Evolutionary conservation across 352 stramenopile species (phyloP).

Genomic region (Phytophthora foliorum): DNA sequence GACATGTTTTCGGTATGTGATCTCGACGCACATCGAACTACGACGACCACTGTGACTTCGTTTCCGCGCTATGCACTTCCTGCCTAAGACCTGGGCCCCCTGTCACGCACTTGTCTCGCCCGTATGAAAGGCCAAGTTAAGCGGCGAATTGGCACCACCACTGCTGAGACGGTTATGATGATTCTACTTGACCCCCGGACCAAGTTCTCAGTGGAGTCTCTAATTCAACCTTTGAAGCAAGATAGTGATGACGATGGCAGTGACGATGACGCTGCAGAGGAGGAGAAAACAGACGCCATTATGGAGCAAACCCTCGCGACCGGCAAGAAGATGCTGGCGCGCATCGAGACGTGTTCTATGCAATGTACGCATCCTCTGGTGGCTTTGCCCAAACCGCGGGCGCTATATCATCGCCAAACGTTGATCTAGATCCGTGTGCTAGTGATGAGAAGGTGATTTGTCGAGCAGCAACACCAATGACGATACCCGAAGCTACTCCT

Average conservation of each 20-base stretch:
- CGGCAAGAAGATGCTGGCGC: not conserved
- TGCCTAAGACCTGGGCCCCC: not conserved
- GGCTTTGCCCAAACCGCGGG: not conserved
- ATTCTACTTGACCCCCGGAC: conserved; percentile 7
- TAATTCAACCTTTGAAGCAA: not conserved
- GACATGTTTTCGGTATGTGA: not conserved
- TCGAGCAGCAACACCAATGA: not conserved
- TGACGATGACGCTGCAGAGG: not conserved
- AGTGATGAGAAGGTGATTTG: conserved; percentile 1
- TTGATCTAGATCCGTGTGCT: not conserved
- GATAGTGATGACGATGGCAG: not conserved
- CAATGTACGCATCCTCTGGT: not conserved
- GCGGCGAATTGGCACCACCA: not conserved
- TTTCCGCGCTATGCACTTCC: not conserved
- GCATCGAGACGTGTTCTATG: conserved; percentile 7
- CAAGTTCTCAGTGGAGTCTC: not conserved
- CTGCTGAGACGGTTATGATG: not conserved
- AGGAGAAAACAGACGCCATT: not conserved
- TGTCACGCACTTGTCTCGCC: not conserved
- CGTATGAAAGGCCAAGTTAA: conserved; percentile 8
- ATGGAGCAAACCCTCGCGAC: not conserved
- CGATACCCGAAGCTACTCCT: not conserved
- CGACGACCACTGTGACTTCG: not conserved
- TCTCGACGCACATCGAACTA: not conserved
- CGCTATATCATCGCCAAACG: not conserved